These are phyloP conservation scores for Plasmodium malariae DNA, from an alignment of 169 alveolate genomes.

Conservation along the genomic window DNA sequence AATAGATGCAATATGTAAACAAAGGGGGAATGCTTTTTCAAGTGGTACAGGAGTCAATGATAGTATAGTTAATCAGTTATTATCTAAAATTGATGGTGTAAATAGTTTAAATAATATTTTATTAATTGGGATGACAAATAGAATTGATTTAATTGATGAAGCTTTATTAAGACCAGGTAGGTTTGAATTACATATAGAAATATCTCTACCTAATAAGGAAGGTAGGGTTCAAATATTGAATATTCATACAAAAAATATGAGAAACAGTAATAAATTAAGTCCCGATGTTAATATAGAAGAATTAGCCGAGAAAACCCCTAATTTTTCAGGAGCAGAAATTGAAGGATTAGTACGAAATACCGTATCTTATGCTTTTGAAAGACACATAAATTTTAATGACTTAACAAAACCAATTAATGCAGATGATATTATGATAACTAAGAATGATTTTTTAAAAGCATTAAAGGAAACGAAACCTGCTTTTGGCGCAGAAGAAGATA, in stretches of 20 bases:
- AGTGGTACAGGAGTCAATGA: slow-evolving; percentile 97
- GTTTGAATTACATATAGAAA: slow-evolving; percentile 98
- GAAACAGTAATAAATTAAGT: slow-evolving; percentile 76
- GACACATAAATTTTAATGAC: slow-evolving; percentile 90
- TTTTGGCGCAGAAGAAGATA: slow-evolving; percentile 92
- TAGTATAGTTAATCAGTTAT: slow-evolving; percentile 98
- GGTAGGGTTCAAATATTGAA: slow-evolving; percentile 98
- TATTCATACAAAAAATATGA: slow-evolving; percentile 97
- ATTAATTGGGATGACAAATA: slow-evolving; percentile 99
- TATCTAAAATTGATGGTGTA: slow-evolving; percentile 99
- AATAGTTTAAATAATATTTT: slow-evolving; percentile 97
- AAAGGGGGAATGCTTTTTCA: slow-evolving; percentile 95
- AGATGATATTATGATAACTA: slow-evolving; percentile 86
- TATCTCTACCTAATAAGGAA: slow-evolving; percentile 97
- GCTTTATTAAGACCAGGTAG: slow-evolving; percentile 99
- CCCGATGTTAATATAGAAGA: slow-evolving; percentile 94
- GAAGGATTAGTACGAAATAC: slow-evolving; percentile 96
- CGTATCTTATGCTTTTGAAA: slow-evolving; percentile 95
- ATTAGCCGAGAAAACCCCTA: slow-evolving; percentile 95
- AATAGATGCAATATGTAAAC: slow-evolving; percentile 99
- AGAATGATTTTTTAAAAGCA: slow-evolving; percentile 95
- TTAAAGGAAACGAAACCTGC: slow-evolving; percentile 97
- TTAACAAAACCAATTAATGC: slow-evolving; percentile 87
- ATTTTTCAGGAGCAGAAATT: slow-evolving; percentile 99
- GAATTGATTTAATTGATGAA: slow-evolving; percentile 98